Base-by-base conservation (phyloP, 129 eudicot species). In the Chrysanthemum seticuspe region DNA sequence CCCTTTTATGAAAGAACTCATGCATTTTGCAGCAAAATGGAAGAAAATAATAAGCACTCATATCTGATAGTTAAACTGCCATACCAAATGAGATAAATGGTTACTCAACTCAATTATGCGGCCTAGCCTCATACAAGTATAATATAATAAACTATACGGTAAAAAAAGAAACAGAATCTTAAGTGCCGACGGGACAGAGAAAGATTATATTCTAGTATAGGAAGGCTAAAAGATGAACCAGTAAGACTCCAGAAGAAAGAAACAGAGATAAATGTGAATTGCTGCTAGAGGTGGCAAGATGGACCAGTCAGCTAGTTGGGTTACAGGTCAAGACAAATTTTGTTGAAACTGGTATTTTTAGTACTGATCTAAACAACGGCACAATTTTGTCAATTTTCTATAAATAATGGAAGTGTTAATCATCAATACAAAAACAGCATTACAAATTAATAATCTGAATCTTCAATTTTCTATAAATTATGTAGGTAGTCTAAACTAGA, bases 21-120 rank as follows among this genome's bases (percentile, higher is more conserved):
- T 49, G 50, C 15, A 31, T 74, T 11, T 48, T 62, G 78, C 18
- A 27, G 50, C n/a, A 15, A 62, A 49, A 27, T 31, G 77, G 18
- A 49, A 48, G 16, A 61, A 72, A 14, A 23, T 25, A 61, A 15
- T 69, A 73, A 15, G 13, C 5, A 12, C 25, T 62, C 78, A 74
- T 53, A 16, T 44, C 34, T 31, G 25, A 29, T 50, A 27, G 70
- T 47, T 50, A 62, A 36, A 62, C 18, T 50, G 16, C 51, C 51
- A 62, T 74, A 29, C 31, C n/a, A 62, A 49, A 73, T 48, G 77
- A 14, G 36, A 73, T 61, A 73, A 62, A 72, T 9, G 18, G 18
- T 59, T 67, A 36, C 36, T 16, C 25, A 48, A 71, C 40, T 27
- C 13, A 67, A 55, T 16, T 71, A 57, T 36, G 13, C 44, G 18